These are phyloP conservation scores for Holtermanniella nyarrowii DNA, from an alignment of 768 basidiomycete genomes.

Conservation along the genomic window DNA sequence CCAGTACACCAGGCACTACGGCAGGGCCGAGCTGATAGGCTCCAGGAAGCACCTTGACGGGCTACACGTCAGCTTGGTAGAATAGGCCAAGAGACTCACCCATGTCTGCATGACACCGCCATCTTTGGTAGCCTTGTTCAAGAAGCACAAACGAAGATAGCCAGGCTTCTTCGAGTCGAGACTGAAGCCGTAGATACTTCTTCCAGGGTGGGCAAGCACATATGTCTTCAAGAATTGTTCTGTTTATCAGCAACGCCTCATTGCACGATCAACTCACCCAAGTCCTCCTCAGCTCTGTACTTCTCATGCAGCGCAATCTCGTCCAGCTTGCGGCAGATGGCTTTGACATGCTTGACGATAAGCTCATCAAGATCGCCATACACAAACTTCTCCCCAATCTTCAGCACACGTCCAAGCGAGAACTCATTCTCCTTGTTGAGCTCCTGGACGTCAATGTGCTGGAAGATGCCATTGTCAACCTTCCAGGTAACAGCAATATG, in stretches of 20 bases:
- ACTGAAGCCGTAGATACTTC: slow-evolving; percentile 92
- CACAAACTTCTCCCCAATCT: slow-evolving; percentile 54
- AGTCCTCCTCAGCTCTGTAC: slow-evolving; percentile 79
- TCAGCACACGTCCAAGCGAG: slow-evolving; percentile 38
- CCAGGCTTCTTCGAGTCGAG: slow-evolving; percentile 81
- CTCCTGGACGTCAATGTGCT: slow-evolving; percentile 61
- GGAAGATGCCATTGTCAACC: slow-evolving; percentile 88
- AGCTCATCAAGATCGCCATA: slow-evolving; percentile 94
- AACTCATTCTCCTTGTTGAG: slow-evolving; percentile 43
- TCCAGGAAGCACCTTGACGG: slow-evolving; percentile 39
- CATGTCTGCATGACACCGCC: slow-evolving; percentile 77
- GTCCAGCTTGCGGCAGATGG: slow-evolving; percentile 84
- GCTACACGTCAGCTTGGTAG: slow-evolving; percentile 13
- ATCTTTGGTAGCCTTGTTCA: slow-evolving; percentile 67
- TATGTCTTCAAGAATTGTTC: slow-evolving; percentile 81
- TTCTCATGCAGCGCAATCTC: slow-evolving; percentile 93
- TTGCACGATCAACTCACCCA: slow-evolving; percentile 53
- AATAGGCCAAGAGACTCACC: slow-evolving; percentile 48
- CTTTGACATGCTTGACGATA: slow-evolving; percentile 91
- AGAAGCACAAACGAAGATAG: slow-evolving; percentile 85
- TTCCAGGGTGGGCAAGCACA: slow-evolving; percentile 82
- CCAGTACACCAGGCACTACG: slow-evolving; percentile 78
- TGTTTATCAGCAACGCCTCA: slow-evolving; percentile 36
- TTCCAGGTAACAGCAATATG: slow-evolving; percentile 99
- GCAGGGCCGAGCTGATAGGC: slow-evolving; percentile 79